These are phyloP conservation scores for Hirschioporus abietinus DNA, from an alignment of 768 basidiomycete genomes.

Conservation along the genomic window DNA sequence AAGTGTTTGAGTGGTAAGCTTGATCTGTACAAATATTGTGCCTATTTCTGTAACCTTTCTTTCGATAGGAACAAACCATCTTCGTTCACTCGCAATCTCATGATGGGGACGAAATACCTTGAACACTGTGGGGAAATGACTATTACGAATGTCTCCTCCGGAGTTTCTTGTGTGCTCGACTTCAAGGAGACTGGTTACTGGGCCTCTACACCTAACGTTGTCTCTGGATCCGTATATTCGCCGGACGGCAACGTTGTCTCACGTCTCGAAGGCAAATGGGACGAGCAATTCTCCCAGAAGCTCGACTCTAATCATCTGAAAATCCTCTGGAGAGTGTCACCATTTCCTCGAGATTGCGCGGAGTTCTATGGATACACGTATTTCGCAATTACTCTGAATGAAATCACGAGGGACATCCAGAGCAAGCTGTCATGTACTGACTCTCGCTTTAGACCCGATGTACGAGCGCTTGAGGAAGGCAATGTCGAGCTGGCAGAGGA, in stretches of 20 bases:
- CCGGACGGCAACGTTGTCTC: slow-evolving; percentile 48
- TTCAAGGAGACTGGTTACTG: slow-evolving; percentile 86
- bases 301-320: slow-evolving; percentile 64
- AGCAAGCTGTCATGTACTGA: slow-evolving; percentile 72
- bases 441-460: slow-evolving; percentile 76
- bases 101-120: slow-evolving; percentile 88
- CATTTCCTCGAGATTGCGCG: slow-evolving; percentile 65
- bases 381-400: slow-evolving; percentile 77
- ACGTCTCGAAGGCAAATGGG: slow-evolving; percentile 86
- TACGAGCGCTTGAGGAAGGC: slow-evolving; percentile 78
- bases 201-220: slow-evolving; percentile 63
- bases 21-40: background rate
- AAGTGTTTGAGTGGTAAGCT: slow-evolving; percentile 67
- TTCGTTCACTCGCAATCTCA: slow-evolving; percentile 82
- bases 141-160: slow-evolving; percentile 56
- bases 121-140: slow-evolving; percentile 80
- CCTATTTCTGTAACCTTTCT: slow-evolving; percentile 7
- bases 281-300: slow-evolving; percentile 70
- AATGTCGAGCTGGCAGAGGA: slow-evolving; percentile 63
- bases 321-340: slow-evolving; percentile 70
- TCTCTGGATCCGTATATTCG: slow-evolving; percentile 56
- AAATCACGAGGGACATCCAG: slow-evolving; percentile 61
- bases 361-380: slow-evolving; percentile 81
- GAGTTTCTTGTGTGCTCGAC: slow-evolving; percentile 62
- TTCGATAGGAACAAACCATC: slow-evolving; percentile 72